phyloP scores from a whole-genome alignment of 1,284 basidiomycete species.

The Coriolopsis trogii region DNA sequence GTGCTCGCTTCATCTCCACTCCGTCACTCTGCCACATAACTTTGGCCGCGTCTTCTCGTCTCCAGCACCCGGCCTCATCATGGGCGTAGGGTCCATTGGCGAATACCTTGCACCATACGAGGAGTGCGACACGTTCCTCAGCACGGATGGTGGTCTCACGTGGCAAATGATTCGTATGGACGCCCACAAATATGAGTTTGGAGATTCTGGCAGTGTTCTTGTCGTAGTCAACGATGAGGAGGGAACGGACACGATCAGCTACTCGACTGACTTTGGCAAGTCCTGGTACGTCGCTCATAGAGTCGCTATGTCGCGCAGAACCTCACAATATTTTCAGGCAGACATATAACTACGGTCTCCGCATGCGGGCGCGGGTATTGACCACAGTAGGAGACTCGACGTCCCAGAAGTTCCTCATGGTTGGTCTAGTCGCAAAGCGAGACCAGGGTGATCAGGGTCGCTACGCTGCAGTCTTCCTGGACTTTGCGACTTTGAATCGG shows the following conservation, averaged over 20 bases:
- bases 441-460: constrained; percentile 63
- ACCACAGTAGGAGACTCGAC: constrained; percentile 92
- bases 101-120: constrained; percentile 75
- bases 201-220: constrained; percentile 86
- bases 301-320: neutral
- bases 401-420: constrained; percentile 88
- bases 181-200: constrained; percentile 96
- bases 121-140: constrained; percentile 93
- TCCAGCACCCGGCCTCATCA: constrained; percentile 90
- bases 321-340: constrained; percentile 49
- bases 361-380: constrained; percentile 74
- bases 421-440: constrained; percentile 74
- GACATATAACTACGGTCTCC: constrained; percentile 70
- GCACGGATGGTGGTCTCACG: constrained; percentile 84
- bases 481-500: constrained; percentile 76
- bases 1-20: constrained; percentile 91
- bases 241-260: constrained; percentile 70
- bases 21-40: constrained; percentile 90
- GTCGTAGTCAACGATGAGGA: constrained; percentile 90
- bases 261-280: constrained; percentile 86
- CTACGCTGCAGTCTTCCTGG: constrained; percentile 80
- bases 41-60: constrained; percentile 94
- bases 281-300: constrained; percentile 65
- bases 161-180: constrained; percentile 83
- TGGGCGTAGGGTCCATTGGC: constrained; percentile 94